Percentiles rank a stretch among this genome's conserved stretches.
Evolutionary conservation across 1,284 basidiomycete genomes (phyloP).

Genomic region (Ceratobasidium papillatum): DNA sequence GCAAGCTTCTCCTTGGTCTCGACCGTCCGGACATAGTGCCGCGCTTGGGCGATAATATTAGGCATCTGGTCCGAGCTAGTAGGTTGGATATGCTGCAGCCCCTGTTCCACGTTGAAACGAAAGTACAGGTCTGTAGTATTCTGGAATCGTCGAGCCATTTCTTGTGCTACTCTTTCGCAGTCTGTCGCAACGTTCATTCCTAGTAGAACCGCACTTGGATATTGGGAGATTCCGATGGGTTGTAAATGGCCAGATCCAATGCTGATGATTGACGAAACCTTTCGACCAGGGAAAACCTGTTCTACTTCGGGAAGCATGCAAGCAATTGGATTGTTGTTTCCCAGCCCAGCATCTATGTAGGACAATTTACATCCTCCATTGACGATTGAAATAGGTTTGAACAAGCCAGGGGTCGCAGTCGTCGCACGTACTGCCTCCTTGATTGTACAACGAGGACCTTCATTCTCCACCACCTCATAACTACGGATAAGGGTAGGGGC

Average conservation of each 20-base stretch:
- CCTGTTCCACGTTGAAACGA: conserved; percentile 17
- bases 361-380: neutral
- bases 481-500: conserved; percentile 4
- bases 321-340: conserved; percentile 1
- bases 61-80: neutral
- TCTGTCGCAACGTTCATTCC: neutral
- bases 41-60: neutral
- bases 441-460: conserved; percentile 16
- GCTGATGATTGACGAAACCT: neutral
- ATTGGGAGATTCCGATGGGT: neutral
- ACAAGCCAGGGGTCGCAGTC: neutral
- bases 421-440: conserved; percentile 8
- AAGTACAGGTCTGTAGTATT: conserved; percentile 7
- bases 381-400: conserved; percentile 6
- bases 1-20: neutral
- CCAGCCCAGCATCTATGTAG: conserved; percentile 8
- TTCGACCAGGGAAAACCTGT: neutral
- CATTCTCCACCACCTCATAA: neutral
- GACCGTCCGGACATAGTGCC: neutral
- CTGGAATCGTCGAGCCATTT: neutral
- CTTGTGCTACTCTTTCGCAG: conserved; percentile 4
- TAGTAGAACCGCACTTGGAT: neutral
- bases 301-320: conserved; percentile 9
- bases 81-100: neutral
- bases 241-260: neutral